phyloP scores from a whole-genome alignment of 768 basidiomycete genomes.

The Cystobasidium tubakii region DNA sequence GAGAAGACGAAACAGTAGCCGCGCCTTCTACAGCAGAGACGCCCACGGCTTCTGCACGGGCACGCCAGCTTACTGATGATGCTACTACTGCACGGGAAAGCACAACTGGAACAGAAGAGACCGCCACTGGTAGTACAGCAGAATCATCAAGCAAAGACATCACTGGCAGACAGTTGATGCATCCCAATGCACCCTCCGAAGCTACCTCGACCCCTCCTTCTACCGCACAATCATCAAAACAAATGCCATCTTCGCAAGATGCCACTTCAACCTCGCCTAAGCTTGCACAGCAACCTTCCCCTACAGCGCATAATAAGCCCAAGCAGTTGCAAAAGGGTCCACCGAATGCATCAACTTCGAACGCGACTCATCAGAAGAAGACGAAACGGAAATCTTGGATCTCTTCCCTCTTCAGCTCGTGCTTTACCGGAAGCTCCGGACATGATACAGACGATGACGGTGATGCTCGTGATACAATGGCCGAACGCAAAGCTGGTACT shows the following conservation, averaged over 20 bases:
- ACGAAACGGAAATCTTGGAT: constrained; percentile 29
- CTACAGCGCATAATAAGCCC: neutral
- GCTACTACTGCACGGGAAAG: neutral
- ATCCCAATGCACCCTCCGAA: neutral
- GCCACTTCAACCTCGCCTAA: neutral
- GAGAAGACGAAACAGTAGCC: neutral
- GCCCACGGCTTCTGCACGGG: no score
- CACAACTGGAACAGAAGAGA: neutral
- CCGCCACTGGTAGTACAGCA: neutral
- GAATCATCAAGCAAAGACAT: neutral
- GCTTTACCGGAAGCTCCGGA: neutral
- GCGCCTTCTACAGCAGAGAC: neutral
- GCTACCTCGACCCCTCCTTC: constrained; percentile 9
- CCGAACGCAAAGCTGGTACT: constrained; percentile 30
- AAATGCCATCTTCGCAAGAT: neutral
- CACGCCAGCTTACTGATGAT: neutral
- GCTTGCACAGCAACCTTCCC: neutral
- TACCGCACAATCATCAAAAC: neutral
- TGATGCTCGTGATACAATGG: neutral
- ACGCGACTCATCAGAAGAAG: neutral
- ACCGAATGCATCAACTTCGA: neutral
- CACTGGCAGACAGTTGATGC: neutral
- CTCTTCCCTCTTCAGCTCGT: constrained; percentile 5
- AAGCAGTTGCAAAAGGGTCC: neutral
- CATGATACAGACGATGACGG: constrained; percentile 9